These are phyloP conservation scores for Exophiala oligosperma DNA, from an alignment of 2,329 filamentous ascomycete genomes.

Conservation along the genomic window DNA sequence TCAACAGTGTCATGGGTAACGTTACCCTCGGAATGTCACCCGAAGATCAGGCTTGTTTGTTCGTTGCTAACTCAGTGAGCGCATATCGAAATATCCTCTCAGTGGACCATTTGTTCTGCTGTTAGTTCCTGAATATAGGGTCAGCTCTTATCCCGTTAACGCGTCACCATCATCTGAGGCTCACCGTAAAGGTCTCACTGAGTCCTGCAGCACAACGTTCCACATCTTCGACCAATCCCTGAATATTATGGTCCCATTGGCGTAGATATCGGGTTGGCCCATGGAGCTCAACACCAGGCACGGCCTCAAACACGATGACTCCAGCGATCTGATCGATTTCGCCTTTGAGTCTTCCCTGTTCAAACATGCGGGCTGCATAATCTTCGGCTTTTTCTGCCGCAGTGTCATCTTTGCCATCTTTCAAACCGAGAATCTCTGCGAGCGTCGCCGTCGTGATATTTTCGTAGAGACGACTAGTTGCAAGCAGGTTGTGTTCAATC, in stretches of 20 bases:
- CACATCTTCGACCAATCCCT: conserved; percentile 82
- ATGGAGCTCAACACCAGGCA: conserved; percentile 65
- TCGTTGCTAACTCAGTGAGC: background rate
- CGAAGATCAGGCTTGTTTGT: background rate
- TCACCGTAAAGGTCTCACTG: conserved; percentile 75
- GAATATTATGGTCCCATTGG: conserved; percentile 86
- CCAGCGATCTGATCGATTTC: conserved; percentile 92
- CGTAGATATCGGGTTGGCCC: conserved; percentile 70
- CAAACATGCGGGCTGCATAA: conserved; percentile 92
- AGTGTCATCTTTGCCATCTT: conserved; percentile 44
- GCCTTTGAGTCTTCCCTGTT: conserved; percentile 83
- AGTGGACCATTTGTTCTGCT: conserved; percentile 21
- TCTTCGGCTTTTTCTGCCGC: conserved; percentile 77
- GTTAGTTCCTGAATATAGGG: conserved; percentile 17
- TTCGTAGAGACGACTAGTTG: conserved; percentile 74
- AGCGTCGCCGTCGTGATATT: conserved; percentile 77
- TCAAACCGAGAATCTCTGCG: conserved; percentile 73
- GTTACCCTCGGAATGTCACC: background rate
- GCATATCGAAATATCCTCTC: background rate
- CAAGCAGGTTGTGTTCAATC: conserved; percentile 92
- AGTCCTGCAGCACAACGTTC: conserved; percentile 81
- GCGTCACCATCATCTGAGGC: conserved; percentile 28
- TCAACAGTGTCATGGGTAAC: background rate
- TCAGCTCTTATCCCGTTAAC: conserved; percentile 1
- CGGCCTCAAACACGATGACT: conserved; percentile 81